phyloP scores from a whole-genome alignment of 108 stramenopile species.

The Cyclostephanos tholiformis region DNA sequence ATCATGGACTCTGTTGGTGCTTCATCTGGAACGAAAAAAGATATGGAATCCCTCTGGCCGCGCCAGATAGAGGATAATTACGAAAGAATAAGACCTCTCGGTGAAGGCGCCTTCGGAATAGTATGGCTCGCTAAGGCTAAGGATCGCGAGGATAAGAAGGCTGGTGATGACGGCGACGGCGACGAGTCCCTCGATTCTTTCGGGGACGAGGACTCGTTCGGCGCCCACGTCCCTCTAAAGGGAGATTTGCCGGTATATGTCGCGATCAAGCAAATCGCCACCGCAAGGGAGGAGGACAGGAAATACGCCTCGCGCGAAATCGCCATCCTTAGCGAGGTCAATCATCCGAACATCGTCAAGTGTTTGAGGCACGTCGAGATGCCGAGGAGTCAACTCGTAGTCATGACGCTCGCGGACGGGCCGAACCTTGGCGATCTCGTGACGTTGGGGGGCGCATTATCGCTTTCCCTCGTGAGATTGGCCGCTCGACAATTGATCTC shows the following conservation, averaged over 20 bases:
- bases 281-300: slow-evolving; percentile 64
- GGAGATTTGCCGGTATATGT: slow-evolving; percentile 42
- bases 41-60: slow-evolving; percentile 59
- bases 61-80: slow-evolving; percentile 67
- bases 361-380: slow-evolving; percentile 61
- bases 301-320: slow-evolving; percentile 82
- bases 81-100: slow-evolving; percentile 72
- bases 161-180: slow-evolving; percentile 29
- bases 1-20: neutral
- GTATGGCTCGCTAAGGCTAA: slow-evolving; percentile 76
- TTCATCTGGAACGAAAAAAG: neutral
- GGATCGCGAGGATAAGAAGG: neutral
- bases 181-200: slow-evolving; percentile 38
- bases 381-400: slow-evolving; percentile 56
- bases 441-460: slow-evolving; percentile 68
- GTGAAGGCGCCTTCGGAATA: slow-evolving; percentile 69
- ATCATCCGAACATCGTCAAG: slow-evolving; percentile 76
- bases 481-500: slow-evolving; percentile 72
- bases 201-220: slow-evolving; percentile 18
- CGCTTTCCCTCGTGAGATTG: slow-evolving; percentile 65
- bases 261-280: slow-evolving; percentile 80
- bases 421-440: slow-evolving; percentile 70
- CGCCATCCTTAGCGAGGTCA: slow-evolving; percentile 66
- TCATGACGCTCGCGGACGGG: slow-evolving; percentile 67
- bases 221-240: neutral